Evolutionary conservation across 176 grass and related monocot species (phyloP).

Genomic region (Olyra latifolia): DNA sequence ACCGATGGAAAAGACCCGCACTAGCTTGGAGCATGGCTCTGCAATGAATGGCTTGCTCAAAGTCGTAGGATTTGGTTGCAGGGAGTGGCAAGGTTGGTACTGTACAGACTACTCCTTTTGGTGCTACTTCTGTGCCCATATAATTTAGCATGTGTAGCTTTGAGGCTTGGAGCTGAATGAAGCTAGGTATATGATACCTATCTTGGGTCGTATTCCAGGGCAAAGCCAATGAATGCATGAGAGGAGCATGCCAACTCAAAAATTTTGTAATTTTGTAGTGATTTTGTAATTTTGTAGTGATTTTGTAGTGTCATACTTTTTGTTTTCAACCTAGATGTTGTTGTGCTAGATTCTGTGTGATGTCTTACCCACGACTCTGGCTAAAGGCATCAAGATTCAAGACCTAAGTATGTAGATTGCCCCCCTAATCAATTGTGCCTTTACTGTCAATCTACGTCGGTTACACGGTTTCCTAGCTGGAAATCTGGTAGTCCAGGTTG

Average conservation of each 20-base stretch:
- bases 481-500: conserved; percentile 39
- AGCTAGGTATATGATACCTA: not conserved
- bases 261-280: not conserved
- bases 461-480: conserved; percentile 20
- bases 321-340: conserved; percentile 8
- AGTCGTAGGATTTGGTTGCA: conserved; percentile 24
- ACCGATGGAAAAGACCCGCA: not conserved
- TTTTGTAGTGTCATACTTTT: too few species aligned
- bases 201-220: not conserved
- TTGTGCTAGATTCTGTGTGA: not conserved
- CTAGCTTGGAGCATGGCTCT: not conserved
- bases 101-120: not conserved
- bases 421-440: not conserved
- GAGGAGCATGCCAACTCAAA: conserved; percentile 2
- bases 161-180: not conserved
- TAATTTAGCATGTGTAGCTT: conserved; percentile 8
- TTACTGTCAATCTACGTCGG: conserved; percentile 7
- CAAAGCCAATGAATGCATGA: not conserved
- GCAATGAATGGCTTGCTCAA: not conserved
- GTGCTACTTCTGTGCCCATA: not conserved
- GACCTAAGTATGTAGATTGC: conserved; percentile 9
- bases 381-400: conserved; percentile 20
- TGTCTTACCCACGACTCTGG: not conserved
- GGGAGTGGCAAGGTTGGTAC: not conserved
- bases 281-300: too few species aligned